These are phyloP conservation scores for Picea abies DNA, from an alignment of 83 land plant species.

Conservation along the genomic window DNA sequence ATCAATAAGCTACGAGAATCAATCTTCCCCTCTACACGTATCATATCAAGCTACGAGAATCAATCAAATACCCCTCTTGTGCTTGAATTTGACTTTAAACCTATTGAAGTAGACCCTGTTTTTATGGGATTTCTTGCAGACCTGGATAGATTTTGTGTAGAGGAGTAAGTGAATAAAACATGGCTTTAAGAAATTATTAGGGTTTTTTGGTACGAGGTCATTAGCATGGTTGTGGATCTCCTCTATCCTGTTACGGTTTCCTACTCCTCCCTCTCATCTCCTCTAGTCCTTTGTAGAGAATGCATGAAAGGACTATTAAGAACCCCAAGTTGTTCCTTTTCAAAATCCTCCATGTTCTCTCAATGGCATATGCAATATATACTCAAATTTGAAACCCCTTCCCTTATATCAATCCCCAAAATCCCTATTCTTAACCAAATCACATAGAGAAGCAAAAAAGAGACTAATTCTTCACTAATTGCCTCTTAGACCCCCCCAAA, in stretches of 20 bases:
- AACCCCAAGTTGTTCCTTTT: neutral
- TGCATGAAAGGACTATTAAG: neutral
- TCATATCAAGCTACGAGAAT: neutral
- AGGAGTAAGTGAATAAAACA: neutral
- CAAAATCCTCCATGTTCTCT: too few relatives aligned
- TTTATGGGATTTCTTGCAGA: slow-evolving; percentile 65
- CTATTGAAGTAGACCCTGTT: slow-evolving; percentile 78
- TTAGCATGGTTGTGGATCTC: neutral
- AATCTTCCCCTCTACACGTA: too few relatives aligned
- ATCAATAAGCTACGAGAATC: neutral
- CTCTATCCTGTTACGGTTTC: neutral
- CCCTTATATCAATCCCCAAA: too few relatives aligned
- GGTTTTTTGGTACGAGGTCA: neutral
- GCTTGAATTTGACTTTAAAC: slow-evolving; percentile 75
- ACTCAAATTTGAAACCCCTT: too few relatives aligned
- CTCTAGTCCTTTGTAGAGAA: neutral
- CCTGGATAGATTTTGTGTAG: slow-evolving; percentile 20
- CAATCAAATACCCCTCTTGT: slow-evolving; percentile 60
- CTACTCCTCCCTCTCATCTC: neutral
- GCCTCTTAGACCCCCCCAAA: too few relatives aligned
- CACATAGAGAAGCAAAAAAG: too few relatives aligned
- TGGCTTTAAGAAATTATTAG: neutral
- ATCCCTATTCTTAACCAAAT: too few relatives aligned
- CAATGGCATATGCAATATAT: too few relatives aligned
- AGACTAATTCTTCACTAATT: too few relatives aligned